Evolutionary conservation across 2,329 filamentous ascomycete species (phyloP).

Genomic region (Macrophomina pseudophaseolina): DNA sequence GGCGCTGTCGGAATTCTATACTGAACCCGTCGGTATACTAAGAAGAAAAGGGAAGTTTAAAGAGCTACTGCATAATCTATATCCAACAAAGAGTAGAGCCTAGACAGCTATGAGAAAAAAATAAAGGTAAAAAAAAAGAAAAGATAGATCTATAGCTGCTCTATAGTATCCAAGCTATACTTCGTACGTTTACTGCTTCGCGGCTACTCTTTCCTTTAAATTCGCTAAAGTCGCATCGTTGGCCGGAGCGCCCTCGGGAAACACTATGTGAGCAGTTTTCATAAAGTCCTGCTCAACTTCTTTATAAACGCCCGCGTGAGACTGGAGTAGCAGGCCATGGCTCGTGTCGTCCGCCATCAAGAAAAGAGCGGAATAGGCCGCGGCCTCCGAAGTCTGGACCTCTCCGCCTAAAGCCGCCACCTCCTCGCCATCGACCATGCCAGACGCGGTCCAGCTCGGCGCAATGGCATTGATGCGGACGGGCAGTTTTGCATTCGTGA

Average conservation of each 20-base stretch:
- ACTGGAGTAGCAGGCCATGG: conserved; percentile 38
- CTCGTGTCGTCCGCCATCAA: conserved; percentile 37
- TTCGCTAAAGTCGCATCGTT: background rate
- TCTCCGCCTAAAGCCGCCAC: conserved; percentile 31
- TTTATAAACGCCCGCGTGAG: conserved; percentile 34
- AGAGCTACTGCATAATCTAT: no score
- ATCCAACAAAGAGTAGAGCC: no score
- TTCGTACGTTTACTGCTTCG: background rate
- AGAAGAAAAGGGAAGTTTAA: no score
- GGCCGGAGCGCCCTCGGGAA: background rate
- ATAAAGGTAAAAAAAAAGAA: no score
- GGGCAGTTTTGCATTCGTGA: conserved; percentile 32
- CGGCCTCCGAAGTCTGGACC: conserved; percentile 36
- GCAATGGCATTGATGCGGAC: conserved; percentile 42
- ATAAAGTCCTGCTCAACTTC: conserved; percentile 38
- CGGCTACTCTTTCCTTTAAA: background rate
- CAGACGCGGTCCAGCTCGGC: conserved; percentile 40
- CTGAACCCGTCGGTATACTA: no score
- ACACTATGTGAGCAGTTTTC: background rate
- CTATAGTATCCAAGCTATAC: no score
- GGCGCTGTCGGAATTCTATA: background rate
- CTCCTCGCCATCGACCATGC: conserved; percentile 32
- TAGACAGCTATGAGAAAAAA: no score
- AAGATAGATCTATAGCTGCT: no score
- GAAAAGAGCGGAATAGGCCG: conserved; percentile 34